Percentiles rank a stretch among this genome's conserved stretches.
These are phyloP conservation scores for Phytophthora quininea DNA, from an alignment of 352 stramenopile genomes.

Conservation along the genomic window DNA sequence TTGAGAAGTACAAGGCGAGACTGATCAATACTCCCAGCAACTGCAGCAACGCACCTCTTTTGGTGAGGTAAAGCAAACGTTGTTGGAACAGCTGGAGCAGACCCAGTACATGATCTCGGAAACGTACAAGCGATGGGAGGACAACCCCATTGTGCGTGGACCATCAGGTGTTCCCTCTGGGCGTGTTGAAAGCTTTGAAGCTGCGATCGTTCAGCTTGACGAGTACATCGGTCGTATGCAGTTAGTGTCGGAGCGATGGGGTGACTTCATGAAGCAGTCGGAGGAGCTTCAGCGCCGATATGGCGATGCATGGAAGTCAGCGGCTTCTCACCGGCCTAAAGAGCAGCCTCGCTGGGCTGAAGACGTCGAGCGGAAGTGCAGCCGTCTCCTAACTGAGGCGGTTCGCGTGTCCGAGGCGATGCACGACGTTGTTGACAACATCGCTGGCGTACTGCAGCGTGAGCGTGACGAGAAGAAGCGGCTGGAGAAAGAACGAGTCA, in stretches of 20 bases:
- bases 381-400: constrained; percentile 53
- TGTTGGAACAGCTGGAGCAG: constrained; percentile 75
- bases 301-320: constrained; percentile 46
- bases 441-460: constrained; percentile 48
- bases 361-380: constrained; percentile 64
- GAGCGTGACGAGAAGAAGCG: constrained; percentile 48
- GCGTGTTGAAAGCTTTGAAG: constrained; percentile 24
- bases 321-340: constrained; percentile 24
- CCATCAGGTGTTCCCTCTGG: constrained; percentile 10
- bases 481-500: constrained; percentile 34
- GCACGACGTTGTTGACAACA: constrained; percentile 55
- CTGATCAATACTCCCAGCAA: constrained; percentile 58
- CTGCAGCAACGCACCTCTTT: constrained; percentile 59
- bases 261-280: constrained; percentile 60
- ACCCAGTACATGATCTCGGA: constrained; percentile 81
- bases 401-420: constrained; percentile 65
- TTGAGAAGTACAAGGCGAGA: constrained; percentile 60
- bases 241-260: constrained; percentile 57
- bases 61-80: constrained; percentile 71
- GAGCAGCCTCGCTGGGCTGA: constrained; percentile 58
- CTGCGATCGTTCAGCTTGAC: constrained; percentile 54
- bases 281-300: constrained; percentile 59
- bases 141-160: constrained; percentile 49
- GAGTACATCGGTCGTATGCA: constrained; percentile 66
- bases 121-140: constrained; percentile 76